Evolutionary conservation across 2,329 filamentous ascomycete species (phyloP), one percentile per base, ranked within the genome.

Genomic region (Lizonia empirigonia): DNA sequence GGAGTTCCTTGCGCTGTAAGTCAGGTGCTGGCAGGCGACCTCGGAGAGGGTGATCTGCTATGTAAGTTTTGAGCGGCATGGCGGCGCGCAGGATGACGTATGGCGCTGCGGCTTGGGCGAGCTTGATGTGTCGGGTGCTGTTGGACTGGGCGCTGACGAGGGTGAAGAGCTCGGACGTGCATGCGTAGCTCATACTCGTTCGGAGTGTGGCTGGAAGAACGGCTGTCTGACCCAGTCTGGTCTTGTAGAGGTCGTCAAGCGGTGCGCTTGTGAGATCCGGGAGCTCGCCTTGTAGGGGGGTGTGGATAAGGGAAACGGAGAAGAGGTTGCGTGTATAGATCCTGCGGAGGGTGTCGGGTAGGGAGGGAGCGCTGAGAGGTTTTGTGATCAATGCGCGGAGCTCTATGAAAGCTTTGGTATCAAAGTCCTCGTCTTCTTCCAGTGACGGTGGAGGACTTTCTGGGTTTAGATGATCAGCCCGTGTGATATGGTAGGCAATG

Each of bases 1-100:
- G 69, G 9, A 99, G 76, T 68, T 96, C 94, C 55, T 83, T 86
- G 34, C 90, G 83, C 66, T 96, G 90, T 7, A 85, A 87, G 5
- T 90, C 78, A 0, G 93, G 93, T 69, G 94, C 90, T 4, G 94
- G 94, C 85, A 95, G 94, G 40, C 86, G 83, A 0, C 94, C 92
- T 12, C 94, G 62, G 16, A 99, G 78, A 1, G 93, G 92, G 68
- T 97, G 93, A 71, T 99, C 94, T 4, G 91, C 89, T 36, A 95
- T 86, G 68, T 96, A 97, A 1, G 87, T 81, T 48, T 90, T 86
- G n/a, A 97, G 76, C 0, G 90, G 86, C 13, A 96, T 78, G 0
- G 89, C 91, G 10, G 89, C 85, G 2, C 94, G 86, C 2, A 96
- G 78, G 35, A 97, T 87, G 2, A 97, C 80, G 64, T 90, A 93